A percentile compares a stretch with the other conserved stretches of the same genome.
Evolutionary conservation across 2,329 filamentous ascomycete genomes (phyloP).

Genomic region (Madurella mycetomatis): DNA sequence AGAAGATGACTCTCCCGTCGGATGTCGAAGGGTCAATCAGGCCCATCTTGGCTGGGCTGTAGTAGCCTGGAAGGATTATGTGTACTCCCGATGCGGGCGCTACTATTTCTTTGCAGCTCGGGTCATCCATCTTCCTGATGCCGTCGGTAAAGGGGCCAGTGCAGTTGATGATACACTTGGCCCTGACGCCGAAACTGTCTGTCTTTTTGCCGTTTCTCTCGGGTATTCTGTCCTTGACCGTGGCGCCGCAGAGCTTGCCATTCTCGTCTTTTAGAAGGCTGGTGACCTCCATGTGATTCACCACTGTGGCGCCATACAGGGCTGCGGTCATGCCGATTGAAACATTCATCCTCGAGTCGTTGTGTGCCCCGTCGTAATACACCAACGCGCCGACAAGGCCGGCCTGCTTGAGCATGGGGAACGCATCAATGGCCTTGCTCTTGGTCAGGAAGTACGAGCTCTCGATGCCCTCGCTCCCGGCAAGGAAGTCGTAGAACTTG

Average conservation of each 20-base stretch:
- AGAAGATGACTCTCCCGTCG: constrained; percentile 84
- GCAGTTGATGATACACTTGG: constrained; percentile 78
- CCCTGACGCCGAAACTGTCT: constrained; percentile 63
- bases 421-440: constrained; percentile 70
- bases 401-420: constrained; percentile 72
- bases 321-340: constrained; percentile 76
- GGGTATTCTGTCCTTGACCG: constrained; percentile 57
- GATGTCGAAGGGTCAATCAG: constrained; percentile 77
- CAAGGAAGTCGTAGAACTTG: constrained; percentile 77
- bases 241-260: constrained; percentile 66
- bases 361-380: constrained; percentile 84
- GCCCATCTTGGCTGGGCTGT: constrained; percentile 75
- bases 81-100: constrained; percentile 80
- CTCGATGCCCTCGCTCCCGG: constrained; percentile 77
- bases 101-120: constrained; percentile 64
- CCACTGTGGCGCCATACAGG: constrained; percentile 72
- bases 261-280: constrained; percentile 64
- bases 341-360: constrained; percentile 84
- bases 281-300: constrained; percentile 79
- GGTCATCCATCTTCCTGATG: constrained; percentile 76
- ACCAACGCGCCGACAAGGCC: constrained; percentile 72
- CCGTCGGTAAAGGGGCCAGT: constrained; percentile 79
- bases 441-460: constrained; percentile 77
- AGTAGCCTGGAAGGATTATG: constrained; percentile 73
- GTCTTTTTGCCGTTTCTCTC: constrained; percentile 51